Base-by-base conservation (phyloP, 1,284 basidiomycete species). In the Leccinum variabile region DNA sequence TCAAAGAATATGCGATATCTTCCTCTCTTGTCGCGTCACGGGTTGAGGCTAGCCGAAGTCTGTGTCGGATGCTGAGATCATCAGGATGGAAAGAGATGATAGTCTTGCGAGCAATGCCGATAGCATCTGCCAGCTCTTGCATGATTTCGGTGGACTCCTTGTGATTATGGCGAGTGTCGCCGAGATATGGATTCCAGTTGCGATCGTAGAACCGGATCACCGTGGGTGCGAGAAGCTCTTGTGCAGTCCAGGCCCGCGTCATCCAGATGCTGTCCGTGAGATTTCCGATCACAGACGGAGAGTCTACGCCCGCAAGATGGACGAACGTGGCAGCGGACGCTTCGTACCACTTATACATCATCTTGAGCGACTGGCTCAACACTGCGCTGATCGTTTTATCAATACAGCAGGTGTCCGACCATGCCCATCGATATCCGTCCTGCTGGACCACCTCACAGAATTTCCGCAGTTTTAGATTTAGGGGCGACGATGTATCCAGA, bases 1-100 rank as follows among this genome's bases (percentile, higher is more conserved):
- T 63, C 37, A 68, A 53, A 1, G 57, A 60, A 22, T 69, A 69
- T 16, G 68, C 66, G 6, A 68, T 16, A 11, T 67, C 66, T 59
- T 68, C 67, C 7, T 59, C 65, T 8, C 28, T 1, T 3, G 57
- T 60, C 8, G 67, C 68, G 1, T 57, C 39, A n/a, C 65, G 65
- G 1, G 14, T 39, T 18, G 65, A 64, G n/a, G 65, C 62, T 5
- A 66, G n/a, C 13, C 54, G 63, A 25, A 68, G 60, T 30, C 61
- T 68, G 22, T 67, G 61, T 37, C 65, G 64, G 14, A 62, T 53
- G 3, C 53, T 58, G 54, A 61, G 67, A 49, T 56, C 16, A 3
- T 62, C 35, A 0, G 67, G 67, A 7, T 58, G 44, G 35, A 68
- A 70, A n/a, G 32, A 5, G 7, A 54, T 7, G 13, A 70, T 68